Percentiles rank a stretch among this genome's conserved stretches.
Evolutionary conservation across 257 asterid species (phyloP).

Genomic region (Ehretia macrophylla): DNA sequence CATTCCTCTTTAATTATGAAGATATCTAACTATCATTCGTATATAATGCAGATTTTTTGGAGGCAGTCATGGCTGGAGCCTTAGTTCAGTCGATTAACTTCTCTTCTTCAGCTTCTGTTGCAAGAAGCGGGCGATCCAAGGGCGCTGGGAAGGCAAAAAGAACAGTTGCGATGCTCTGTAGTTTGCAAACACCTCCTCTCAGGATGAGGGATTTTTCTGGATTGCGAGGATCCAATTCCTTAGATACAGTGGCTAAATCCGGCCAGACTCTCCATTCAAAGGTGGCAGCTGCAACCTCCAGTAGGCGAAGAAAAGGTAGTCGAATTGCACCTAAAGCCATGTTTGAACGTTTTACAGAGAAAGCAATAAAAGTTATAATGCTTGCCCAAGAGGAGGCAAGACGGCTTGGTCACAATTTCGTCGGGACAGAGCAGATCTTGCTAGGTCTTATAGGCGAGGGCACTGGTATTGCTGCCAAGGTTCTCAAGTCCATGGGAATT

Average conservation of each 20-base stretch:
- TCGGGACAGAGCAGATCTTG: conserved; percentile 96
- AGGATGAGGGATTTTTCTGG: conserved; percentile 58
- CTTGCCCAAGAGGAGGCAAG: conserved; percentile 99
- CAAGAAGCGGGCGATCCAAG: conserved; percentile 41
- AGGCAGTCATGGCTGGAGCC: conserved; percentile 64
- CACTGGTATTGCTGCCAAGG: conserved; percentile 99
- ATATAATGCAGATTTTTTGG: conserved; percentile 31
- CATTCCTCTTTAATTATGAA: no score
- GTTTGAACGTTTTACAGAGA: conserved; percentile 98
- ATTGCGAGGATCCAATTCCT: conserved; percentile 61
- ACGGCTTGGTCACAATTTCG: conserved; percentile 93
- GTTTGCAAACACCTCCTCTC: conserved; percentile 31
- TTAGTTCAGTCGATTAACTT: conserved; percentile 66
- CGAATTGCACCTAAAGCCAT: conserved; percentile 70
- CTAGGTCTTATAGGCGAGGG: conserved; percentile 98
- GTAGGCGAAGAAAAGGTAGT: conserved; percentile 42
- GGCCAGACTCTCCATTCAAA: conserved; percentile 58
- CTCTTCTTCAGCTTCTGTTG: conserved; percentile 51
- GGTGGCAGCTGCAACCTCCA: conserved; percentile 46
- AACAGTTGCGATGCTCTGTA: conserved; percentile 50
- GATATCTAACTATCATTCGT: not conserved
- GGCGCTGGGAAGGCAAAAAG: conserved; percentile 42
- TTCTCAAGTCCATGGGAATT: conserved; percentile 93
- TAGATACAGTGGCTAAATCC: conserved; percentile 47
- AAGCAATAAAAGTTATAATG: conserved; percentile 95